Percentiles rank a stretch among this genome's conserved stretches.
Conservation (phyloP, 1,284 basidiomycete species). For the Flammula alnicola region DNA sequence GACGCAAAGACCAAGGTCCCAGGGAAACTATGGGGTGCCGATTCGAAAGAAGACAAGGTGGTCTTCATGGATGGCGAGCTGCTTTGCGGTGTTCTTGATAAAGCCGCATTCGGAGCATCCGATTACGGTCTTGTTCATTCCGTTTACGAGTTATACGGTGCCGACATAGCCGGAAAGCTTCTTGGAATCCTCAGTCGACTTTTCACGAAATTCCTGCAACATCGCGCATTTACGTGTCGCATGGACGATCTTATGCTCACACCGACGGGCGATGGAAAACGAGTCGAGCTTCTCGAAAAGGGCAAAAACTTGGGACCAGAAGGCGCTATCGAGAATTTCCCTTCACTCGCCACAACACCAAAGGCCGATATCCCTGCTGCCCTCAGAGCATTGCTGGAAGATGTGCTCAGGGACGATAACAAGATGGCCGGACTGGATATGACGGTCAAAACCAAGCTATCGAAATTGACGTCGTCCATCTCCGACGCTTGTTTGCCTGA, state of each 20-base stretch:
- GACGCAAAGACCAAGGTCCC: conserved; percentile 88
- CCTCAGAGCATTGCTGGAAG: conserved; percentile 76
- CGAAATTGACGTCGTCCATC: conserved; percentile 89
- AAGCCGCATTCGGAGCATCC: conserved; percentile 96
- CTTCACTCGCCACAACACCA: conserved; percentile 60
- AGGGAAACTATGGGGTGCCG: conserved; percentile 82
- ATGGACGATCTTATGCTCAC: conserved; percentile 98
- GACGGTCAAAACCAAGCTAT: conserved; percentile 86
- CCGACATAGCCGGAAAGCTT: conserved; percentile 88
- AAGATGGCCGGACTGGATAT: conserved; percentile 97
- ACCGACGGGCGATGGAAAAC: conserved; percentile 74
- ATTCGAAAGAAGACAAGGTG: conserved; percentile 85
- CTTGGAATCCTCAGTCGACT: conserved; percentile 93
- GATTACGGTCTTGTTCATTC: conserved; percentile 98
- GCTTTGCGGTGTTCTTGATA: conserved; percentile 93
- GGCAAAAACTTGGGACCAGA: conserved; percentile 81
- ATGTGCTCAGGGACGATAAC: conserved; percentile 94
- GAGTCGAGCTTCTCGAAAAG: conserved; percentile 72
- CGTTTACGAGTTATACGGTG: conserved; percentile 97
- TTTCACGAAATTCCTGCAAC: conserved; percentile 97
- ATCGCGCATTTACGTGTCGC: conserved; percentile 96
- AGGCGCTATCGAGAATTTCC: conserved; percentile 91
- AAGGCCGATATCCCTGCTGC: conserved; percentile 56
- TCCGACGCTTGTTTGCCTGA: conserved; percentile 91
- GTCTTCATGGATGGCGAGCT: conserved; percentile 94